phyloP scores from a whole-genome alignment of 1,139 yeast genomes.

The Debaryomyces singareniensis region DNA sequence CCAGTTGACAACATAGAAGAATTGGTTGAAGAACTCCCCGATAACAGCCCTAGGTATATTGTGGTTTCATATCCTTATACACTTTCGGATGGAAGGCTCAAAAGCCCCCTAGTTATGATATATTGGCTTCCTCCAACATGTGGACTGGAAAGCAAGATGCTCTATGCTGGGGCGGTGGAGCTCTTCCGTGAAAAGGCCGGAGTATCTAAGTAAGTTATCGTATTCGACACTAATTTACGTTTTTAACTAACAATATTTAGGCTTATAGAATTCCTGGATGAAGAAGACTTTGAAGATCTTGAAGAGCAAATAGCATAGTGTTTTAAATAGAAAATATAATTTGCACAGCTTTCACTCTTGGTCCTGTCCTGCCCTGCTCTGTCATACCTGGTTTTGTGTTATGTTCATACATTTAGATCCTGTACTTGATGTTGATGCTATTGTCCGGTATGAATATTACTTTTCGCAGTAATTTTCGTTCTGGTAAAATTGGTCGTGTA shows the following conservation, averaged over 20 bases:
- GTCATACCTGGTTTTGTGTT: not conserved
- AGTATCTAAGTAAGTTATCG: slow-evolving; percentile 49
- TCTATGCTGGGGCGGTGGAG: slow-evolving; percentile 87
- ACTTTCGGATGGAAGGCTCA: slow-evolving; percentile 63
- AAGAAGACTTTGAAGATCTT: slow-evolving; percentile 54
- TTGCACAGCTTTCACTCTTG: not conserved
- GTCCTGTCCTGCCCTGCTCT: not conserved
- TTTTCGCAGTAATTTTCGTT: not conserved
- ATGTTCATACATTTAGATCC: no score
- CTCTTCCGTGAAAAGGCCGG: slow-evolving; percentile 73
- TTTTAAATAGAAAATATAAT: not conserved
- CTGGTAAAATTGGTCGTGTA: slow-evolving; percentile 1
- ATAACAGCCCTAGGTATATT: slow-evolving; percentile 70
- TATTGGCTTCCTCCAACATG: slow-evolving; percentile 87
- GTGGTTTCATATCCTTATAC: slow-evolving; percentile 74
- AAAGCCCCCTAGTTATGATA: slow-evolving; percentile 67
- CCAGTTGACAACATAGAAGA: slow-evolving; percentile 47
- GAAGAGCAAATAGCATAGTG: slow-evolving; percentile 17
- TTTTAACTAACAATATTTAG: slow-evolving; percentile 22
- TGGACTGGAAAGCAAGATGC: slow-evolving; percentile 73
- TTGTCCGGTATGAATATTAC: not conserved
- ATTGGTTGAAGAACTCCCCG: slow-evolving; percentile 73
- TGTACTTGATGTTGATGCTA: no score
- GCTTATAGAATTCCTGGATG: slow-evolving; percentile 51
- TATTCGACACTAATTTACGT: not conserved